Percentiles rank a stretch among this genome's conserved stretches.
Conservation (phyloP, 345 rosid species). For the Gynandropsis gynandra region DNA sequence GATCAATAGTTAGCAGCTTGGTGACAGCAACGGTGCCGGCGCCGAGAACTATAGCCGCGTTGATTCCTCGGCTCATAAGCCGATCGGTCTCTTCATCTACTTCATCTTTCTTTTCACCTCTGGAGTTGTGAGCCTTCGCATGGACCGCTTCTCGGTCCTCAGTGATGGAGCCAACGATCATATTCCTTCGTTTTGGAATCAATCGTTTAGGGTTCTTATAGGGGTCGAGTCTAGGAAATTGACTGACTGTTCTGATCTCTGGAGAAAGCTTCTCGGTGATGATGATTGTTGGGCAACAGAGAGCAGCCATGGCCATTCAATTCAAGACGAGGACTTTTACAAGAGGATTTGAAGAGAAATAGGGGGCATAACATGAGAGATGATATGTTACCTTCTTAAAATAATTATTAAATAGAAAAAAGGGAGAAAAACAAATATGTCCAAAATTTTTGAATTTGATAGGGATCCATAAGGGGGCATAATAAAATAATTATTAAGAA, state of each 20-base stretch:
- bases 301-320: slow-evolving; percentile 22
- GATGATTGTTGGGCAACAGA: not conserved
- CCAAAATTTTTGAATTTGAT: no score
- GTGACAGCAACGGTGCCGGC: slow-evolving; percentile 71
- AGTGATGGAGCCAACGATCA: slow-evolving; percentile 40
- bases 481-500: no score
- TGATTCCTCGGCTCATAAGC: slow-evolving; percentile 47
- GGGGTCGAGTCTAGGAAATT: slow-evolving; percentile 1
- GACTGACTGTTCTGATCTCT: slow-evolving; percentile 6
- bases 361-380: no score
- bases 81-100: slow-evolving; percentile 28
- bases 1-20: slow-evolving; percentile 70
- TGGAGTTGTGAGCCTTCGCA: slow-evolving; percentile 15
- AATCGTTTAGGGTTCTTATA: slow-evolving; percentile 18
- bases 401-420: no score
- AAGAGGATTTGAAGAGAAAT: no score
- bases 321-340: no score
- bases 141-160: slow-evolving; percentile 48
- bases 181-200: slow-evolving; percentile 22
- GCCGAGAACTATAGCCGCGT: slow-evolving; percentile 75
- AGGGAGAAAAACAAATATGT: no score
- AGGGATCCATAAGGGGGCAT: no score
- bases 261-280: slow-evolving; percentile 12
- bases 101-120: slow-evolving; percentile 19
- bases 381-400: no score